Conservation (phyloP, 352 stramenopile genomes). For the Globisporangium parvum region DNA sequence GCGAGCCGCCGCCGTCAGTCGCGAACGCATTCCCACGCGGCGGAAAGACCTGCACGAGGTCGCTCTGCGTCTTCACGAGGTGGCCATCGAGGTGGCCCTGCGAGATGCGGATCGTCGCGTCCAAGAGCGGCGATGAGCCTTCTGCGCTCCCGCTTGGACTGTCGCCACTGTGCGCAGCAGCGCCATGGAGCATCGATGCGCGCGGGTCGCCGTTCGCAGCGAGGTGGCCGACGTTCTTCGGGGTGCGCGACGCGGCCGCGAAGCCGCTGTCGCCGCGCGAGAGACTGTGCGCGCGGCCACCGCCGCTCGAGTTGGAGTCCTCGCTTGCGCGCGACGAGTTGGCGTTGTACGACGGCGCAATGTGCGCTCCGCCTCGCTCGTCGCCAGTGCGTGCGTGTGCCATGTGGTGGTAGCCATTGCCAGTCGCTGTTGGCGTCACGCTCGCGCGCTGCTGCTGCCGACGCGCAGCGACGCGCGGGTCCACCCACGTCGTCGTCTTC, state of each 20-base stretch:
- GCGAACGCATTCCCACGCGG: conserved; percentile 3
- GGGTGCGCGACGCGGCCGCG: background rate
- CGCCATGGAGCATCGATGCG: background rate
- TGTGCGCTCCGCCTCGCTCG: background rate
- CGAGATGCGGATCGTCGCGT: conserved; percentile 5
- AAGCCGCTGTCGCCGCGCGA: background rate
- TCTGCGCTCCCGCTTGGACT: background rate
- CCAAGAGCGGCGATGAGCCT: conserved; percentile 2
- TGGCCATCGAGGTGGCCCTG: background rate
- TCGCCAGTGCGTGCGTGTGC: background rate
- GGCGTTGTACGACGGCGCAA: conserved; percentile 2
- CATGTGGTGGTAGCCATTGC: conserved; percentile 3
- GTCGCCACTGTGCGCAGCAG: background rate
- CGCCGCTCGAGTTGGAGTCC: conserved; percentile 12
- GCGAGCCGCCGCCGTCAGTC: background rate
- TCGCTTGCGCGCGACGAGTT: conserved; percentile 7
- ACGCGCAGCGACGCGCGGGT: conserved; percentile 46
- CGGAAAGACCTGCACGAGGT: conserved; percentile 15
- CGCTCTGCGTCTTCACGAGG: conserved; percentile 17
- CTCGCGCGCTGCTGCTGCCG: conserved; percentile 1
- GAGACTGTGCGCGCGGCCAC: background rate
- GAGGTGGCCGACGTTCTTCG: background rate
- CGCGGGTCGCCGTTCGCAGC: background rate
- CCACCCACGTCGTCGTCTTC: conserved; percentile 71
- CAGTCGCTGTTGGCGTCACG: conserved; percentile 8